These are phyloP conservation scores for Malassezia brasiliensis DNA, from an alignment of 1,284 basidiomycete genomes.

Conservation along the genomic window DNA sequence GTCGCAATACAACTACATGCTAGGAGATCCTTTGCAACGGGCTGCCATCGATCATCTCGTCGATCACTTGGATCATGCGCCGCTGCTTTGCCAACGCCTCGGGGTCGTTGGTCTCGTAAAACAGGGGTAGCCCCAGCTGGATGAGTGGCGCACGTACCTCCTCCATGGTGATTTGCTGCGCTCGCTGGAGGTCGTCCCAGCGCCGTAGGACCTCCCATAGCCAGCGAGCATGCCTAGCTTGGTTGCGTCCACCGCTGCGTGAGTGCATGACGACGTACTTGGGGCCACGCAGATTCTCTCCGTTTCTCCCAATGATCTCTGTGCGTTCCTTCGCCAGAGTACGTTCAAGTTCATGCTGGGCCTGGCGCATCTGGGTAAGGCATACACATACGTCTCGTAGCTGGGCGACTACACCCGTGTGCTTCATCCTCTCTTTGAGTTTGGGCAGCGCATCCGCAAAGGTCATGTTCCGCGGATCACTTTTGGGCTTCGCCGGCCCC, in stretches of 20 bases:
- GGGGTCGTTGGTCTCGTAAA: conserved; percentile 8
- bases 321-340: conserved; percentile 1
- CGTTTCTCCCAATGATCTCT: conserved; percentile 1
- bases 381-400: neutral
- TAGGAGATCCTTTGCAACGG: too few relatives aligned
- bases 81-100: conserved; percentile 4
- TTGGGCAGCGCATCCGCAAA: conserved; percentile 3
- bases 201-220: conserved; percentile 16
- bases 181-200: conserved; percentile 4
- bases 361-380: conserved; percentile 2
- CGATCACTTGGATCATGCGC: conserved; percentile 1
- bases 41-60: neutral
- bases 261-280: conserved; percentile 5
- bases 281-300: conserved; percentile 2
- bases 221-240: conserved; percentile 12
- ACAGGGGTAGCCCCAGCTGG: conserved; percentile 10
- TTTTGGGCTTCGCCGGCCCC: neutral
- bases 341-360: conserved; percentile 6
- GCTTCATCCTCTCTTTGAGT: neutral
- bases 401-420: neutral
- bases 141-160: neutral
- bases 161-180: conserved; percentile 9
- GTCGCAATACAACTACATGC: too few relatives aligned
- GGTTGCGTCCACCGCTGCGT: conserved; percentile 8
- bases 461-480: neutral